Percentiles rank a stretch among this genome's conserved stretches.
Conservation (phyloP, 495 filamentous ascomycete genomes). For the Margaritispora aquatica region DNA sequence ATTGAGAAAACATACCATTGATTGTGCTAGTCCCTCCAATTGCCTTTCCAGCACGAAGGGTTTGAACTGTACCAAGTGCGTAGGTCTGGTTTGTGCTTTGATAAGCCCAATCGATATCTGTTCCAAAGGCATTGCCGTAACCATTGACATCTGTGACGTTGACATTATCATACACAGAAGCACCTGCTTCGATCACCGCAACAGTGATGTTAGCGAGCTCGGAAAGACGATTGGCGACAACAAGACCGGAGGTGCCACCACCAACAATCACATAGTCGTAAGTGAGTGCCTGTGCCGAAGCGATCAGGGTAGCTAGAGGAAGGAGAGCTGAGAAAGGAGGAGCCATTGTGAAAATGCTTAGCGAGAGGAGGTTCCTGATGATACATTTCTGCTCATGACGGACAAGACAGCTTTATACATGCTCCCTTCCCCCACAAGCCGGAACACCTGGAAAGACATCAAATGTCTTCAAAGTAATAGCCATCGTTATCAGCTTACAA, state of each 20-base stretch:
- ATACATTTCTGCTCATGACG: not conserved
- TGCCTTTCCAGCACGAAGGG: not conserved
- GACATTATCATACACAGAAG: not conserved
- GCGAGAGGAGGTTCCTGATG: not conserved
- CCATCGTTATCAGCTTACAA: not conserved
- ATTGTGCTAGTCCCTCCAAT: constrained; percentile 2
- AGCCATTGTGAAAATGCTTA: not conserved
- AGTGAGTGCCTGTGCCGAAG: not conserved
- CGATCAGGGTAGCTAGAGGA: not conserved
- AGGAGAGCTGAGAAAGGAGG: not conserved
- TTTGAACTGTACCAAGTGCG: not conserved
- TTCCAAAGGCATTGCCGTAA: not conserved
- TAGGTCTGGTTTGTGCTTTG: not conserved
- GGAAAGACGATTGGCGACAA: constrained; percentile 31
- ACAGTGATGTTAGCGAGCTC: constrained; percentile 16
- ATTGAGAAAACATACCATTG: not conserved
- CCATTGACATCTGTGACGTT: not conserved
- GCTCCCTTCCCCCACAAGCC: too few relatives aligned
- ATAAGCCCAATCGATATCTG: constrained; percentile 2
- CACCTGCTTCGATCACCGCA: constrained; percentile 2
- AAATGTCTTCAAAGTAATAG: too few relatives aligned
- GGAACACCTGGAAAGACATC: too few relatives aligned
- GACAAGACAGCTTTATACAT: not conserved
- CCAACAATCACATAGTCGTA: constrained; percentile 19
- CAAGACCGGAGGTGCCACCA: constrained; percentile 33